Conservation (phyloP, 441 rosid genomes). For the Populus hybrid region DNA sequence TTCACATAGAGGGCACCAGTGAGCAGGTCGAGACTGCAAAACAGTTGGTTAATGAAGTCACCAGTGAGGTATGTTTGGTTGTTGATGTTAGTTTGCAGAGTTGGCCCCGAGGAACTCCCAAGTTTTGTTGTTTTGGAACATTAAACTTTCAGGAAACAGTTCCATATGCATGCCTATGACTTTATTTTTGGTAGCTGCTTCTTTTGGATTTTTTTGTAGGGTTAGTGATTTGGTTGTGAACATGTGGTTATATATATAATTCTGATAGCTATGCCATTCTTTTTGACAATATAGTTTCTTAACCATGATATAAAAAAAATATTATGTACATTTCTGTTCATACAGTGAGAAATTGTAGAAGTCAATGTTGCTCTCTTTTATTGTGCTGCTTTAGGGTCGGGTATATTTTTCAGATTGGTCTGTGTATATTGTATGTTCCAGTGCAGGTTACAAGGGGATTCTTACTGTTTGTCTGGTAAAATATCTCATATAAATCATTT, state of each 20-base stretch:
- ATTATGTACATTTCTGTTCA: background rate
- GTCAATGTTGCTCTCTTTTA: background rate
- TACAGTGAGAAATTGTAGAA: background rate
- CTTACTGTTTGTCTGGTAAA: background rate
- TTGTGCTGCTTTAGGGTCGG: background rate
- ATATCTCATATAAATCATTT: background rate
- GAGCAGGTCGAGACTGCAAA: slow-evolving; percentile 94
- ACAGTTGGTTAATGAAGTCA: slow-evolving; percentile 87
- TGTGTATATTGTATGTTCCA: background rate
- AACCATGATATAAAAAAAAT: background rate
- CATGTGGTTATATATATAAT: background rate
- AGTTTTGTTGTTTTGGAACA: background rate
- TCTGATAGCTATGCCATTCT: background rate
- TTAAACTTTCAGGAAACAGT: background rate
- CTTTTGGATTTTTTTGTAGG: background rate
- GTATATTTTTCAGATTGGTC: background rate
- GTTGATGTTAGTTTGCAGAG: slow-evolving; percentile 27
- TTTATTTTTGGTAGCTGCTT: background rate
- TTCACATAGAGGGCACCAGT: slow-evolving; percentile 89
- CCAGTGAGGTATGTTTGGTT: slow-evolving; percentile 85
- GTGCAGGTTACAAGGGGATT: background rate
- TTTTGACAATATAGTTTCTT: background rate
- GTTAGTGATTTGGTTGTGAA: background rate
- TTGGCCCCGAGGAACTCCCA: slow-evolving; percentile 17
- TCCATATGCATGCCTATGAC: background rate